phyloP scores from a whole-genome alignment of 768 basidiomycete species.

The Russula sp. region DNA sequence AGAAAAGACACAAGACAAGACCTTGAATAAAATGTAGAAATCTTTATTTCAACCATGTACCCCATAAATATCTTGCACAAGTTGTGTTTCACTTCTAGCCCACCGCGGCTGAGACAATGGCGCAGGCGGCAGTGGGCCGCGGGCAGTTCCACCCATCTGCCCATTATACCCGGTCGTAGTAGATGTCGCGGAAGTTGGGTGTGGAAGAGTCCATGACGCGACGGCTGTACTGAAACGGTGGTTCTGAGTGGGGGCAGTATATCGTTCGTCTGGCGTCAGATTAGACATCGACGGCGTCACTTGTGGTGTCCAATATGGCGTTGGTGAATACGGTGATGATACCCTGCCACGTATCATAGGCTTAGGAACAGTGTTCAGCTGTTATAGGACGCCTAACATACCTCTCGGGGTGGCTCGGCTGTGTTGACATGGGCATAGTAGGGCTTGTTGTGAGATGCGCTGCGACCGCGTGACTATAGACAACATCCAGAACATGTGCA shows the following conservation, averaged over 20 bases:
- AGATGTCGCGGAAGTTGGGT: neutral
- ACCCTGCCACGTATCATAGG: neutral
- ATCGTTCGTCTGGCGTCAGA: slow-evolving; percentile 1
- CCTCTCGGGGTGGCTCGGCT: slow-evolving; percentile 1
- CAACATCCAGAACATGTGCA: slow-evolving; percentile 1
- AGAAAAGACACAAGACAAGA: neutral
- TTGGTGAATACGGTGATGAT: slow-evolving; percentile 2
- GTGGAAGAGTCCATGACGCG: neutral
- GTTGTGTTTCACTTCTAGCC: slow-evolving; percentile 11
- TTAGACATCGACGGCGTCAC: neutral
- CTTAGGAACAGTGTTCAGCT: neutral
- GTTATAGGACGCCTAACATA: neutral
- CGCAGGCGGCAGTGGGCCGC: slow-evolving; percentile 7
- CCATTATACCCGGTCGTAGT: neutral
- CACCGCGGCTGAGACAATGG: slow-evolving; percentile 3
- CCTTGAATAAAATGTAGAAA: neutral
- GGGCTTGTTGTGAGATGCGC: slow-evolving; percentile 33
- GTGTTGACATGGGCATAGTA: neutral
- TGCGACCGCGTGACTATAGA: slow-evolving; percentile 47
- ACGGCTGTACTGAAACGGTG: neutral
- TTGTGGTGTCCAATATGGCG: neutral
- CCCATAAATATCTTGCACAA: slow-evolving; percentile 17
- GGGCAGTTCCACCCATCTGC: neutral
- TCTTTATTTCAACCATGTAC: neutral
- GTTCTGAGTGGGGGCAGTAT: neutral